Percentiles rank a stretch among this genome's conserved stretches.
These are phyloP conservation scores for Trichoderma sp. DNA, from an alignment of 2,329 filamentous ascomycete species.

Conservation along the genomic window DNA sequence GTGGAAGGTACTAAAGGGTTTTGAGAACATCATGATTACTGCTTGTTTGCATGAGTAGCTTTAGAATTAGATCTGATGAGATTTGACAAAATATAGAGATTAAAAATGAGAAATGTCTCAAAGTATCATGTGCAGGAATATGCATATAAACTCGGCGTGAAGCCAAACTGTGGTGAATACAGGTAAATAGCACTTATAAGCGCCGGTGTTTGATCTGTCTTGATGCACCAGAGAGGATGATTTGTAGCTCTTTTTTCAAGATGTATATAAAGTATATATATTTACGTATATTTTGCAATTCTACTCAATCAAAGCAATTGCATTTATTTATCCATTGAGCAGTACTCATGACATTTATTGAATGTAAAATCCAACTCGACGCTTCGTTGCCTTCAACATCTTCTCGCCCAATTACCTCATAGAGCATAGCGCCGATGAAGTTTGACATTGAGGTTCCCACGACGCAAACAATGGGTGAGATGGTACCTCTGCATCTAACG, in stretches of 20 bases:
- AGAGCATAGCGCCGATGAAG: background rate
- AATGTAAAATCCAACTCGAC: background rate
- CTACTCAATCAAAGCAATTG: background rate
- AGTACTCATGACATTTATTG: background rate
- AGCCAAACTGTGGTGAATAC: background rate
- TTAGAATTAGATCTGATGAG: background rate
- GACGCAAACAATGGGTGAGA: rapidly evolving
- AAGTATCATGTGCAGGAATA: background rate
- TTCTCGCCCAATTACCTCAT: background rate
- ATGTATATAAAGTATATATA: background rate
- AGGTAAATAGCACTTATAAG: background rate
- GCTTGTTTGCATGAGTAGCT: background rate
- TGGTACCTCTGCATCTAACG: background rate
- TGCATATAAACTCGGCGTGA: too few species aligned
- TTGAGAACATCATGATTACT: background rate
- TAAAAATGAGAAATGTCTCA: background rate
- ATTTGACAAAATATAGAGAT: background rate
- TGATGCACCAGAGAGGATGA: rapidly evolving
- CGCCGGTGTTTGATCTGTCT: background rate
- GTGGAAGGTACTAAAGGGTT: background rate
- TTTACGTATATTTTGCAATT: background rate
- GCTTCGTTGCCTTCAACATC: too few species aligned
- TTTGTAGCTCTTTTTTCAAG: background rate
- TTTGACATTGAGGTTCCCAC: background rate
- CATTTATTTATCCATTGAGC: background rate